These are phyloP conservation scores for Terfezia boudieri DNA, from an alignment of 495 filamentous ascomycete species.

Conservation along the genomic window DNA sequence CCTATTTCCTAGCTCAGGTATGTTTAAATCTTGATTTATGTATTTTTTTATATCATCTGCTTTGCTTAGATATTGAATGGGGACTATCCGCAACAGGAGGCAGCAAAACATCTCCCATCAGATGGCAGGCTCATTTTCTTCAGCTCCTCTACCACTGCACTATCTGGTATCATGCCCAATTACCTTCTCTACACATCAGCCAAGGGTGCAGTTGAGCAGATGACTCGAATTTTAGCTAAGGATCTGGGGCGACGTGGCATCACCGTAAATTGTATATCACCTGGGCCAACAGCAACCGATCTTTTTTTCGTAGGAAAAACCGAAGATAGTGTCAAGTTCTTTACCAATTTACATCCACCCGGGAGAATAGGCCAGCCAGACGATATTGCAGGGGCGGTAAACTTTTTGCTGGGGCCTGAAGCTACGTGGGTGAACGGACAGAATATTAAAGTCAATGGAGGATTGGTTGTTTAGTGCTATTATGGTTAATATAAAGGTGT, in stretches of 20 bases:
- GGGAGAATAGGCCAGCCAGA: conserved; percentile 34
- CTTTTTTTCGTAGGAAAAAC: conserved; percentile 41
- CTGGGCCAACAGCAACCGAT: conserved; percentile 34
- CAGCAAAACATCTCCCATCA: conserved; percentile 34
- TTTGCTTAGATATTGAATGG: conserved; percentile 22
- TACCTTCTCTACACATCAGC: conserved; percentile 40
- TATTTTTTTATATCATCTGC: background rate
- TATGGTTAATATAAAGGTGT: too few relatives aligned
- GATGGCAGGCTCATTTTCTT: conserved; percentile 39
- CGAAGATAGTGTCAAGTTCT: conserved; percentile 32
- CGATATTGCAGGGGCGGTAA: conserved; percentile 37
- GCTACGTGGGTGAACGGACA: conserved; percentile 46
- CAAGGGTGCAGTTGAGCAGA: conserved; percentile 52
- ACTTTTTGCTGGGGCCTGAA: conserved; percentile 29
- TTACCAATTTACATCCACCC: conserved; percentile 32
- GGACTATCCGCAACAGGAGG: conserved; percentile 3
- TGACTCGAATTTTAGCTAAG: conserved; percentile 40
- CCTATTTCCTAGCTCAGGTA: conserved; percentile 40
- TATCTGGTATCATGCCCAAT: conserved; percentile 27
- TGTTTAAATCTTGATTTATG: background rate
- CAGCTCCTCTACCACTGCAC: conserved; percentile 29
- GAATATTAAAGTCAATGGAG: conserved; percentile 38
- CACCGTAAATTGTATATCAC: conserved; percentile 40
- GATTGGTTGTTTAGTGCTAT: conserved; percentile 9
- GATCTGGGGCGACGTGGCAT: conserved; percentile 39